These are phyloP conservation scores for Blastosporella zonata DNA, from an alignment of 1,284 basidiomycete genomes.

Conservation along the genomic window DNA sequence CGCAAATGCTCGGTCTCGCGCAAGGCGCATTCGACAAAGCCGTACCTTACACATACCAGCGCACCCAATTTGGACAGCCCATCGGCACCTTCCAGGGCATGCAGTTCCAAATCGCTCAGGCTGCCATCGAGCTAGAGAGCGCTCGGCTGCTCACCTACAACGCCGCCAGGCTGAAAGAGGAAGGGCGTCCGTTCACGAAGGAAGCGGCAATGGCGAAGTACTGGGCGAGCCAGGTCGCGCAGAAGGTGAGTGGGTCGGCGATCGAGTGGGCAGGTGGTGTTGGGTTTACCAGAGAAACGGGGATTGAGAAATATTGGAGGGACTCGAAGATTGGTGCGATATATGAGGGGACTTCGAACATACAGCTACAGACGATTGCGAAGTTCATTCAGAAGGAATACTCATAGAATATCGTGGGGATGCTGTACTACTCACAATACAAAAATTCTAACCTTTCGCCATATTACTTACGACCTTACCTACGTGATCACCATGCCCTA, in stretches of 20 bases:
- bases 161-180: constrained; percentile 91
- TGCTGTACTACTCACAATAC: no score
- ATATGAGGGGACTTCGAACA: constrained; percentile 95
- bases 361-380: constrained; percentile 95
- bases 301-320: constrained; percentile 92
- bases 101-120: constrained; percentile 92
- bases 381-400: constrained; percentile 86
- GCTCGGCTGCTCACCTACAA: constrained; percentile 97
- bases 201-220: constrained; percentile 98
- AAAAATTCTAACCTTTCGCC: no score
- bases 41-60: constrained; percentile 91
- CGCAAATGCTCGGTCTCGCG: constrained; percentile 95
- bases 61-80: constrained; percentile 91
- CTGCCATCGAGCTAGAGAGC: constrained; percentile 86
- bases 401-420: constrained; percentile 27
- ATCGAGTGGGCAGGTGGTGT: constrained; percentile 98
- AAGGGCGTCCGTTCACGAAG: constrained; percentile 84
- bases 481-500: no score
- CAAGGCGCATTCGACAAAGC: constrained; percentile 95
- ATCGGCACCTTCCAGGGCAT: constrained; percentile 95
- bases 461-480: no score
- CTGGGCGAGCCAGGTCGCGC: constrained; percentile 86
- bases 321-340: constrained; percentile 96
- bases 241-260: constrained; percentile 82
- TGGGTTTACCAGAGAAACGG: constrained; percentile 93